phyloP scores from a whole-genome alignment of 129 eudicot genomes.

The Smallanthus sonchifolius region DNA sequence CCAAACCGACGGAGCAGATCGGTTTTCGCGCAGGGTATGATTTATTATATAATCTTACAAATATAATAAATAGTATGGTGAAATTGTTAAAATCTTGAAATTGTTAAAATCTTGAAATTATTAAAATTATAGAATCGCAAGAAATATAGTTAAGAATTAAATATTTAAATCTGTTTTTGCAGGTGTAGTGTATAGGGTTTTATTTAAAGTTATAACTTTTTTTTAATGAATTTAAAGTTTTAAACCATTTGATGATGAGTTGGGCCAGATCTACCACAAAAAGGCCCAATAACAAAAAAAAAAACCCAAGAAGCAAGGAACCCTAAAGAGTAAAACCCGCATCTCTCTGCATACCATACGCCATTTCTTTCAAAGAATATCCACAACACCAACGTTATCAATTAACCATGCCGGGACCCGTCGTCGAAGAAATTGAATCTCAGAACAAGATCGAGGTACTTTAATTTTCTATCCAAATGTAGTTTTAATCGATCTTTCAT shows the following conservation, averaged over 20 bases:
- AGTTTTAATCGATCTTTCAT: background rate
- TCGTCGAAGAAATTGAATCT: slow-evolving; percentile 48
- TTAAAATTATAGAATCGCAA: no score
- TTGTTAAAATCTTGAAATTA: no score
- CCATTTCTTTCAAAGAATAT: slow-evolving; percentile 11
- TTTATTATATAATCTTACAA: no score
- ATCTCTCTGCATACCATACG: background rate
- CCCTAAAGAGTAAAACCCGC: slow-evolving; percentile 34
- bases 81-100: no score
- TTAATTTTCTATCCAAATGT: background rate
- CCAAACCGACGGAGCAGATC: no score
- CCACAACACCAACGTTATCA: background rate
- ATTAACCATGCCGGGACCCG: slow-evolving; percentile 70
- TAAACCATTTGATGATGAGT: background rate
- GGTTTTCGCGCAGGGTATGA: no score
- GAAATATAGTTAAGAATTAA: no score
- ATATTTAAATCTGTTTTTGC: no score
- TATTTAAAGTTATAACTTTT: no score
- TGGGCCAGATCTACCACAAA: background rate
- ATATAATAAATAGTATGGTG: no score
- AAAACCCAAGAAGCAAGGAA: slow-evolving; percentile 21
- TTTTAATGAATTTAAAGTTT: no score
- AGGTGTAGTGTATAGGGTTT: no score
- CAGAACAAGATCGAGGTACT: slow-evolving; percentile 45
- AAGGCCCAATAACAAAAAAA: background rate